Evolutionary conservation across 805 yeast genomes (phyloP).

Genomic region (Cyberlindnera subsufficiens): DNA sequence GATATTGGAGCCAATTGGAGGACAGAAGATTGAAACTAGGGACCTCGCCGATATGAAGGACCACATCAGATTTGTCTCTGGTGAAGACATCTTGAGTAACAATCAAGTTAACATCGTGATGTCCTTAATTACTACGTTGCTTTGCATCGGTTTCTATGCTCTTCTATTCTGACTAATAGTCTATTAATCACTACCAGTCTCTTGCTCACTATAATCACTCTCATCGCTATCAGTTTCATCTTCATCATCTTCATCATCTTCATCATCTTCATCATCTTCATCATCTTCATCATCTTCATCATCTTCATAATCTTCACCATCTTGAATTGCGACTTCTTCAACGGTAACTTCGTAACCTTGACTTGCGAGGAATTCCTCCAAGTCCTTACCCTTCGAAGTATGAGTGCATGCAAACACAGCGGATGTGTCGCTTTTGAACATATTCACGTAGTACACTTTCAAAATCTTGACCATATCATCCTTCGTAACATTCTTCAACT

Average conservation of each 20-base stretch:
- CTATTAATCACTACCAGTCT: conserved; percentile 1
- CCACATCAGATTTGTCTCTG: conserved; percentile 24
- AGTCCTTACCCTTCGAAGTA: conserved; percentile 47
- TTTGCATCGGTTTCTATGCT: conserved; percentile 24
- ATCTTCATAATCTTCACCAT: conserved; percentile 9
- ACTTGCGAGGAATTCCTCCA: conserved; percentile 39
- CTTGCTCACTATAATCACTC: not conserved
- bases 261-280: conserved; percentile 17
- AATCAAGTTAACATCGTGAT: conserved; percentile 33
- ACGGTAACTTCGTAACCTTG: conserved; percentile 57
- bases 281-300: conserved; percentile 17
- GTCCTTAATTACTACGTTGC: conserved; percentile 25
- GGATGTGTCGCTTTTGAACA: conserved; percentile 55
- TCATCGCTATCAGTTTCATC: conserved; percentile 4
- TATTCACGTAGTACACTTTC: conserved; percentile 53
- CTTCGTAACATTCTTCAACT: conserved; percentile 45
- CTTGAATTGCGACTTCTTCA: conserved; percentile 39
- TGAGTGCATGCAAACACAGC: conserved; percentile 69
- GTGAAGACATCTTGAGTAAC: conserved; percentile 31
- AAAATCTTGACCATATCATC: conserved; percentile 47
- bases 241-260: conserved; percentile 10
- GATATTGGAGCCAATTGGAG: conserved; percentile 26
- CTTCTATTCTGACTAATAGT: not conserved
- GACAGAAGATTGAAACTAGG: conserved; percentile 28
- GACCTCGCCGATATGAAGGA: conserved; percentile 12